Percentiles rank a stretch among this genome's conserved stretches.
These are phyloP conservation scores for Lodderomyces oxycetoniae DNA, from an alignment of 1,139 yeast genomes.

Conservation along the genomic window DNA sequence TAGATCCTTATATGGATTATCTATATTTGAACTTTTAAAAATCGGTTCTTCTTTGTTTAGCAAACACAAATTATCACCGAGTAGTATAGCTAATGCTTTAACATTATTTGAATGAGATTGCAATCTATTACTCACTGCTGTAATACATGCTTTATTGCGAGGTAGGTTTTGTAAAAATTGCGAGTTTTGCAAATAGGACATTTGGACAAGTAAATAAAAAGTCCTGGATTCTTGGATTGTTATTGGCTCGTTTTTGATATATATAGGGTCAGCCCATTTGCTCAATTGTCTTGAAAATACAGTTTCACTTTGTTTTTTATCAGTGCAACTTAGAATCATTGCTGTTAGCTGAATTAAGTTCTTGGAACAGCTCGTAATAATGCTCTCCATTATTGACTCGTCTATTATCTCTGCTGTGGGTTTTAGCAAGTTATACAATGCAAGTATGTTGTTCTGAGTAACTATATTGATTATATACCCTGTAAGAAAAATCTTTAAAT, in stretches of 20 bases:
- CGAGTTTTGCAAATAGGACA: constrained; percentile 17
- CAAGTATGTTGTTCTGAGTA: constrained; percentile 6
- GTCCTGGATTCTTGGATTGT: constrained; percentile 33
- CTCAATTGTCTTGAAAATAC: constrained; percentile 15
- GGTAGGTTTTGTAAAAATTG: constrained; percentile 19
- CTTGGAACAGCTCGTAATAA: constrained; percentile 8
- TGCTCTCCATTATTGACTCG: constrained; percentile 14
- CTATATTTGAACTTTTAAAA: constrained; percentile 29
- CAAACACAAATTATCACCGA: constrained; percentile 44
- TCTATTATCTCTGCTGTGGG: constrained; percentile 16
- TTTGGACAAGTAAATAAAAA: constrained; percentile 26
- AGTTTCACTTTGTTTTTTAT: constrained; percentile 7
- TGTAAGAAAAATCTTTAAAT: constrained; percentile 12
- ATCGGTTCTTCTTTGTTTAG: constrained; percentile 28
- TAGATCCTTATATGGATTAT: constrained; percentile 3
- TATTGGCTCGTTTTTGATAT: constrained; percentile 32
- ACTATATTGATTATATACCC: constrained; percentile 6
- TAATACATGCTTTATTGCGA: constrained; percentile 28
- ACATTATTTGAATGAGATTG: constrained; percentile 38
- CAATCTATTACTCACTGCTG: constrained; percentile 43
- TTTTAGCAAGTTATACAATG: constrained; percentile 10
- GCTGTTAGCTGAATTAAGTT: constrained; percentile 10
- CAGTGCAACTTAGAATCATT: constrained; percentile 8
- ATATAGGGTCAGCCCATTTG: constrained; percentile 29
- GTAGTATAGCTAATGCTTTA: constrained; percentile 39